Percentiles rank a stretch among this genome's conserved stretches.
Conservation (phyloP, 1,284 basidiomycete species). For the Moniliophthora roreri region DNA sequence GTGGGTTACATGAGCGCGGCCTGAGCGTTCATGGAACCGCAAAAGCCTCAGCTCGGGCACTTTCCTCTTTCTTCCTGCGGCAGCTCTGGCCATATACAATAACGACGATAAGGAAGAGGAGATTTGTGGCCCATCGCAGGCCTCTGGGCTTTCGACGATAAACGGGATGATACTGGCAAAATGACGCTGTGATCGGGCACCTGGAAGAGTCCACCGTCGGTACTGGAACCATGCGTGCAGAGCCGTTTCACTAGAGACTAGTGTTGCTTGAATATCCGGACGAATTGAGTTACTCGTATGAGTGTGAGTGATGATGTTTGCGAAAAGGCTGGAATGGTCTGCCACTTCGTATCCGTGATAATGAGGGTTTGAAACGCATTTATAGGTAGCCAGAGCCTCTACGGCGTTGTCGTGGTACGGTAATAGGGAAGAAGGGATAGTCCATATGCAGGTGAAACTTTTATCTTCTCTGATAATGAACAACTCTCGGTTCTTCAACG, state of each 20-base stretch:
- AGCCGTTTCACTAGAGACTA: background rate
- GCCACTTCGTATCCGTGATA: background rate
- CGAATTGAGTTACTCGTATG: background rate
- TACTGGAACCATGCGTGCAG: background rate
- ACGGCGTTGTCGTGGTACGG: background rate
- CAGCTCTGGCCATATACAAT: background rate
- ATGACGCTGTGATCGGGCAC: background rate
- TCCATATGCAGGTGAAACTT: background rate
- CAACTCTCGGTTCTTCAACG: background rate
- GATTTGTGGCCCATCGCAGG: background rate
- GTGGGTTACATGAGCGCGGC: background rate
- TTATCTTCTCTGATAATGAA: slow-evolving; percentile 1
- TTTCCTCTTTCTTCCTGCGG: background rate
- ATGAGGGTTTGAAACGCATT: background rate
- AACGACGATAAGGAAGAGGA: background rate
- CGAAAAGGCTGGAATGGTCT: too few species aligned
- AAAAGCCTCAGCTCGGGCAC: background rate
- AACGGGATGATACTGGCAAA: background rate
- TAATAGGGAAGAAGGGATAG: background rate
- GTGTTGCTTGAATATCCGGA: background rate
- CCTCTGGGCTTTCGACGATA: background rate
- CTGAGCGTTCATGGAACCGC: background rate
- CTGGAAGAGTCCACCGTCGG: background rate
- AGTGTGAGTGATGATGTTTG: background rate
- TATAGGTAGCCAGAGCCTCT: background rate